Evolutionary conservation across 2,329 filamentous ascomycete species (phyloP).

Genomic region (Colletotrichum cereale): DNA sequence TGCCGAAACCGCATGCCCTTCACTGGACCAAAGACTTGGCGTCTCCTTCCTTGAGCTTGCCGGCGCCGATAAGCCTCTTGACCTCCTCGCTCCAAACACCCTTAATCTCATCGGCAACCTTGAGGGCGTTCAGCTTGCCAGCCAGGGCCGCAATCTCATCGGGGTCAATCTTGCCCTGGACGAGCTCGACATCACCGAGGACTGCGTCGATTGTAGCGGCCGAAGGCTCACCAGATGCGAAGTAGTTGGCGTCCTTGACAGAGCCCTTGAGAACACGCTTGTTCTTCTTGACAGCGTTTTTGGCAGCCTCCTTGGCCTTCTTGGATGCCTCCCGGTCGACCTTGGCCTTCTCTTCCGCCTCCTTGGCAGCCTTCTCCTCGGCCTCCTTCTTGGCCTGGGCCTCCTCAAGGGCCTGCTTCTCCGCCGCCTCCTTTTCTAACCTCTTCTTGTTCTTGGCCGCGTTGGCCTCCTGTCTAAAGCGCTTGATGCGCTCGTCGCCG

Average conservation of each 20-base stretch:
- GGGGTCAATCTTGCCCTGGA: slow-evolving; percentile 89
- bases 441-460: slow-evolving; percentile 97
- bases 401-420: slow-evolving; percentile 88
- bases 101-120: slow-evolving; percentile 88
- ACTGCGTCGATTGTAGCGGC: slow-evolving; percentile 84
- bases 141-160: slow-evolving; percentile 91
- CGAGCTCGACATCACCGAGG: slow-evolving; percentile 84
- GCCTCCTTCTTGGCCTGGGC: slow-evolving; percentile 86
- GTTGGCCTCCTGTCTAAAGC: slow-evolving; percentile 91
- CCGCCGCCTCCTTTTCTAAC: slow-evolving; percentile 89
- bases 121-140: slow-evolving; percentile 82
- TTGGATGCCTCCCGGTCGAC: slow-evolving; percentile 84
- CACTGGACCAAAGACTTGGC: slow-evolving; percentile 71
- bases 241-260: slow-evolving; percentile 99
- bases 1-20: background rate
- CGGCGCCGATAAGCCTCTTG: slow-evolving; percentile 80
- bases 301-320: slow-evolving; percentile 98
- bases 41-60: slow-evolving; percentile 89
- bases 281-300: slow-evolving; percentile 99
- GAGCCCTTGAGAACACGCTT: slow-evolving; percentile 95
- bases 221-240: slow-evolving; percentile 78
- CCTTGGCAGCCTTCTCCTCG: slow-evolving; percentile 82
- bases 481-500: slow-evolving; percentile 95
- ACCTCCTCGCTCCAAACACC: slow-evolving; percentile 82
- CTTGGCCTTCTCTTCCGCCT: slow-evolving; percentile 90